phyloP scores from a whole-genome alignment of 2,329 filamentous ascomycete genomes.

The Botryotinia narcissicola region DNA sequence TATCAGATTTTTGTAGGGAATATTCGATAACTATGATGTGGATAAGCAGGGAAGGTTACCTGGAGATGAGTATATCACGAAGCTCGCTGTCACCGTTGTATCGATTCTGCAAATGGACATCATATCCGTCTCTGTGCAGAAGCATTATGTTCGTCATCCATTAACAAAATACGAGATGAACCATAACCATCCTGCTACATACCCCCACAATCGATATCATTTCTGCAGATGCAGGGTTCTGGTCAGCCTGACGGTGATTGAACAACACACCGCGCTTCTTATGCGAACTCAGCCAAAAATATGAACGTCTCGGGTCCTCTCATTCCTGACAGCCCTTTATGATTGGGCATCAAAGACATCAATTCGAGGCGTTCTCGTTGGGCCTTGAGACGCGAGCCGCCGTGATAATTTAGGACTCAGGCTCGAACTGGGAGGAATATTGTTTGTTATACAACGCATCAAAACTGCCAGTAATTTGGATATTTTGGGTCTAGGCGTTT shows the following conservation, averaged over 20 bases:
- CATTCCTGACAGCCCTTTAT: slow-evolving; percentile 30
- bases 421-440: slow-evolving; percentile 25
- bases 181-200: slow-evolving; percentile 17
- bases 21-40: background rate
- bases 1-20: background rate
- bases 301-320: slow-evolving; percentile 23
- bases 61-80: slow-evolving; percentile 7
- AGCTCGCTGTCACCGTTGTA: slow-evolving; percentile 13
- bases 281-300: slow-evolving; percentile 26
- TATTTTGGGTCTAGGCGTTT: slow-evolving; percentile 16
- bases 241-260: slow-evolving; percentile 30
- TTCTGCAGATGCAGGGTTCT: slow-evolving; percentile 32
- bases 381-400: slow-evolving; percentile 35
- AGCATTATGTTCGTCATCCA: slow-evolving; percentile 14
- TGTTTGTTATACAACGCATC: slow-evolving; percentile 53
- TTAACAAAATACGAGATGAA: slow-evolving; percentile 16
- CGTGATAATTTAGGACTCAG: slow-evolving; percentile 24
- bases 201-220: slow-evolving; percentile 27
- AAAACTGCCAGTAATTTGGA: slow-evolving; percentile 37
- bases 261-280: slow-evolving; percentile 35
- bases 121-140: slow-evolving; percentile 14
- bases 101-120: slow-evolving; percentile 11
- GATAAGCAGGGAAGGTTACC: background rate
- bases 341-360: slow-evolving; percentile 36
- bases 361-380: slow-evolving; percentile 33